These are phyloP conservation scores for Paramecium tetraurelia DNA, from an alignment of 73 alveolate species.

Conservation along the genomic window DNA sequence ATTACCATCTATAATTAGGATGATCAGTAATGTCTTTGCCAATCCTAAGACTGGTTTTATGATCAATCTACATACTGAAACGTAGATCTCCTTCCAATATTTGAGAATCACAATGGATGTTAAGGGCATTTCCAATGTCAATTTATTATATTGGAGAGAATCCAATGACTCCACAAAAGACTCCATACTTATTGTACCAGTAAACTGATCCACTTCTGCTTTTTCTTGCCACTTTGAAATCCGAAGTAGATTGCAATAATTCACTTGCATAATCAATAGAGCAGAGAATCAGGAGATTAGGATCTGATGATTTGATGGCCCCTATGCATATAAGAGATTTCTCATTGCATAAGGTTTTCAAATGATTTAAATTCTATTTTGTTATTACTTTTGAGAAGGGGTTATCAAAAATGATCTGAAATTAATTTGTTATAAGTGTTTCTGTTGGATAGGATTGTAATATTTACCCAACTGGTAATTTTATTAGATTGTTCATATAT, in stretches of 20 bases:
- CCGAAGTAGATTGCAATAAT: background rate
- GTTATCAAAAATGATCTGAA: background rate
- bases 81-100: background rate
- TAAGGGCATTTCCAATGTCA: background rate
- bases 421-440: background rate
- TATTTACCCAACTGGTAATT: background rate
- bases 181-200: background rate
- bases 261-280: background rate
- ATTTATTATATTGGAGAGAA: background rate
- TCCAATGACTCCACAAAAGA: background rate
- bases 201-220: background rate
- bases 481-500: background rate
- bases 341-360: background rate
- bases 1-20: background rate
- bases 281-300: background rate
- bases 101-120: background rate
- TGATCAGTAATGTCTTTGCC: background rate
- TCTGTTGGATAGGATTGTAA: background rate
- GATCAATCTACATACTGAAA: background rate
- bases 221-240: background rate
- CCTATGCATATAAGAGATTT: background rate
- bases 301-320: background rate
- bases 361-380: background rate
- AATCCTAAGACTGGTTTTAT: background rate
- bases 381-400: background rate